These are phyloP conservation scores for Phytophthora niederhauseri DNA, from an alignment of 352 stramenopile genomes.

Conservation along the genomic window DNA sequence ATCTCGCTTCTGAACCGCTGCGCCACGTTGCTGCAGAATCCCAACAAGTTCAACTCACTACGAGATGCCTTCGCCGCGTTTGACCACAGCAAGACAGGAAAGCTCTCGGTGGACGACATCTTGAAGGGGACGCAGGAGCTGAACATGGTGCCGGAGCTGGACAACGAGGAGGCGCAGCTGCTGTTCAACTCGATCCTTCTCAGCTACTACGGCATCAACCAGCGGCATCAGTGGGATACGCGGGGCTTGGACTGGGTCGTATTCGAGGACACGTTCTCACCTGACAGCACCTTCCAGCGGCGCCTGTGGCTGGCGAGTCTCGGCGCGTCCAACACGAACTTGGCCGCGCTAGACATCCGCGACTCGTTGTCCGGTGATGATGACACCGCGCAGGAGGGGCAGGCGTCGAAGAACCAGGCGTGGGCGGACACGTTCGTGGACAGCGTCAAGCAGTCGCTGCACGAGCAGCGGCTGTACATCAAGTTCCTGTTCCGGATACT, in stretches of 20 bases:
- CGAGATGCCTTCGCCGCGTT: constrained; percentile 66
- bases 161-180: constrained; percentile 51
- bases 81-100: constrained; percentile 44
- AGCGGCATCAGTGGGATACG: constrained; percentile 42
- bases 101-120: constrained; percentile 57
- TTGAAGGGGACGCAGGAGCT: constrained; percentile 55
- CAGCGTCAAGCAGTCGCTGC: constrained; percentile 72
- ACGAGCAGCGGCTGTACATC: constrained; percentile 82
- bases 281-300: constrained; percentile 66
- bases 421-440: constrained; percentile 77
- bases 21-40: constrained; percentile 48
- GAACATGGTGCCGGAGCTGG: constrained; percentile 52
- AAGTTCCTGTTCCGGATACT: constrained; percentile 84
- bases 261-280: constrained; percentile 83
- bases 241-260: constrained; percentile 68
- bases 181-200: constrained; percentile 71
- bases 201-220: constrained; percentile 67
- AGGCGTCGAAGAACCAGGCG: constrained; percentile 44
- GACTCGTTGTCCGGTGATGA: constrained; percentile 38
- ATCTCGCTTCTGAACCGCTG: constrained; percentile 78
- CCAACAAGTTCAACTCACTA: constrained; percentile 53
- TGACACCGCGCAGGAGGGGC: constrained; percentile 37
- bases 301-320: constrained; percentile 68
- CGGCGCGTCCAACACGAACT: constrained; percentile 57
- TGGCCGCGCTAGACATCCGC: constrained; percentile 34